Evolutionary conservation across 2,329 filamentous ascomycete genomes (phyloP), one percentile per base, ranked within the genome.

Genomic region (Didymella arachidicola): DNA sequence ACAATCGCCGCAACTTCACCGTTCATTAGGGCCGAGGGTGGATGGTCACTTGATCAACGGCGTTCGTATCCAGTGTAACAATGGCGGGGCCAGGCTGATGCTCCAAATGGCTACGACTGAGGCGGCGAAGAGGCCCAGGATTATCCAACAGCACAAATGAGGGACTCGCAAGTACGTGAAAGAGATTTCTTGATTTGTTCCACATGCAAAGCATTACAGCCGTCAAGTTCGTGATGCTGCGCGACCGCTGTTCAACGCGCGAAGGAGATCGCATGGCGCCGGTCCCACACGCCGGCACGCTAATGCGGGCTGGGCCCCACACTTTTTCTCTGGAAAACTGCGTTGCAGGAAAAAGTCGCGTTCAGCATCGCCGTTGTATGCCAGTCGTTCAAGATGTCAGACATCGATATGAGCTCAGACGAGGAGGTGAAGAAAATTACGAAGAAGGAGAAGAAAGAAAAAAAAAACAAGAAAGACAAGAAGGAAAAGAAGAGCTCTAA

Each of bases 401-500:
- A 57, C 44, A 41, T 45, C 26, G 58, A 60, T n/a, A 60, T 60
- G 58, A 57, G 49, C 27, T 57, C 53, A 18, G 44, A 29, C 16
- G 61, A 59, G 41, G 62, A 65, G 16, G 53, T 50, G 16, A 46
- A 57, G 39, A 32, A 41, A 12, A 49, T 60, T 3, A 27, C 45
- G 2, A 72, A 70, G 48, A 69, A 68, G 46, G 66, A 68, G 51
- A 67, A 62, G 32, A 62, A 62, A 44, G 66, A 70, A 11, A 70
- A 69, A 43, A 73, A 72, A 64, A 38, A 10, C 12, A 49, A 50
- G 25, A 61, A 62, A 38, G 65, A 68, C 7, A 70, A 69, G 43
- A 73, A 72, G 68, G 66, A 70, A 14, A 65, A 65, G 56, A 68
- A 72, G 30, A 61, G 61, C 25, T 60, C 61, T 27, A 69, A 63